Evolutionary conservation across 2,329 filamentous ascomycete genomes (phyloP).

Genomic region (Claviceps cyperi): DNA sequence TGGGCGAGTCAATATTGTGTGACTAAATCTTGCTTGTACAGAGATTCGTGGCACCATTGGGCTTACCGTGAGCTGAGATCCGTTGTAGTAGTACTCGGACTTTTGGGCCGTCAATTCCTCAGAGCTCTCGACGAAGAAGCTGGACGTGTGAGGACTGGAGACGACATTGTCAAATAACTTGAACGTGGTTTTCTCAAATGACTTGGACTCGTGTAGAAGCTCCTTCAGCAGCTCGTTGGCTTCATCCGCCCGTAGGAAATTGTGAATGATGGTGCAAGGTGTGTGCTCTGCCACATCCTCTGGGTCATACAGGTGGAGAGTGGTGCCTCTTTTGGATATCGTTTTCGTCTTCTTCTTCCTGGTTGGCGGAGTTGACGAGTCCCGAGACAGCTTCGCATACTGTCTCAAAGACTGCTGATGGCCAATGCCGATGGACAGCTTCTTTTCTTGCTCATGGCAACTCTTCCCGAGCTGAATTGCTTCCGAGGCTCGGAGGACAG

Average conservation of each 20-base stretch:
- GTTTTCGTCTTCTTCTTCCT: conserved; percentile 37
- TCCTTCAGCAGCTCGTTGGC: conserved; percentile 65
- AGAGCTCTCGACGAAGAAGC: conserved; percentile 66
- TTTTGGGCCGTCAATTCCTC: conserved; percentile 57
- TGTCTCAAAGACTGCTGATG: conserved; percentile 49
- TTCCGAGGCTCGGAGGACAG: conserved; percentile 49
- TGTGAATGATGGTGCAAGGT: conserved; percentile 83
- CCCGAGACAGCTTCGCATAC: conserved; percentile 22
- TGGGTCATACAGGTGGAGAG: conserved; percentile 70
- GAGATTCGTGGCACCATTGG: too few relatives aligned
- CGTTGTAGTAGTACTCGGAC: conserved; percentile 77
- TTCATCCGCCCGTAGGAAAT: conserved; percentile 60
- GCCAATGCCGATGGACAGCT: conserved; percentile 27
- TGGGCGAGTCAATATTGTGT: background rate
- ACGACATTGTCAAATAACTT: conserved; percentile 83
- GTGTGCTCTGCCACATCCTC: conserved; percentile 70
- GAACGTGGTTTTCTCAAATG: conserved; percentile 60
- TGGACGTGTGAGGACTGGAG: conserved; percentile 67
- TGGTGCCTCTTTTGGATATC: conserved; percentile 63
- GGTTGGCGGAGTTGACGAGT: conserved; percentile 5
- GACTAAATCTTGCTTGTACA: too few relatives aligned
- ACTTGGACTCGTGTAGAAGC: conserved; percentile 56
- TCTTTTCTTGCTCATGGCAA: conserved; percentile 10
- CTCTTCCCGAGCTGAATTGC: conserved; percentile 29
- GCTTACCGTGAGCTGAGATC: conserved; percentile 48